Evolutionary conservation across 352 stramenopile genomes (phyloP), one percentile per base, ranked within the genome.

Genomic region (Phytopythium cucurbitacearum): DNA sequence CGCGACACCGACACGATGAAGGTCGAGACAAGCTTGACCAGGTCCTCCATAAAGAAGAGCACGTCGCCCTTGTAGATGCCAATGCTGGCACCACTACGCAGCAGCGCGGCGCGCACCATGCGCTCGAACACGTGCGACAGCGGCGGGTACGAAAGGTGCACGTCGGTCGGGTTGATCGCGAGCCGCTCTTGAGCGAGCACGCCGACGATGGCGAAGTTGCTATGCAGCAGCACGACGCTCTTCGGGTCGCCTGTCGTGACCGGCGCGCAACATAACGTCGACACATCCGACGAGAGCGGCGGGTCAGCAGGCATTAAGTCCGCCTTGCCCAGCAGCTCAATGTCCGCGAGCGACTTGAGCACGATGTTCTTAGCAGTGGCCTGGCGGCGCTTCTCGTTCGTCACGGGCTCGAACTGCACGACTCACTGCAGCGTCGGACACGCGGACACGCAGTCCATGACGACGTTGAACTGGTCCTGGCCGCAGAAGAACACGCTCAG

Each of bases 101-200:
- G 10, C 74, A 98, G 77, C 5, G 80, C 76, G 11, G 72, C 80
- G 7, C 95, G 87, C n/a, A 98, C 80, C 7, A 87, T 76, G 8
- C 95, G 79, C 73, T 99, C 96, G 59, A 98, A 98, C 48, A 99
- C 96, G 68, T 99, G 97, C 2, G 96, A 82, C 46, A 99, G 63
- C 9, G 96, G 97, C 53, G 99, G 73, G 67, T 99, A 99, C 32
- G 86, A 97, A 33, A 99, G 70, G 64, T 99, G 94, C 33, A 97
- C 76, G 64, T 98, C 93, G 4, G 65, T 74, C 2, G 60, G 6
- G 1, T 49, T 6, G 32, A 84, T 53, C 1, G 10, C 33, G 28
- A 87, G 41, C 7, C 74, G 65, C 38, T 84, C 62, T 7, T 59
- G 56, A 36, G 62, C 58, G 21, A 70, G 33, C 1, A 52, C 44